phyloP scores from a whole-genome alignment of 2,329 filamentous ascomycete genomes.

The Balansia obtecta region DNA sequence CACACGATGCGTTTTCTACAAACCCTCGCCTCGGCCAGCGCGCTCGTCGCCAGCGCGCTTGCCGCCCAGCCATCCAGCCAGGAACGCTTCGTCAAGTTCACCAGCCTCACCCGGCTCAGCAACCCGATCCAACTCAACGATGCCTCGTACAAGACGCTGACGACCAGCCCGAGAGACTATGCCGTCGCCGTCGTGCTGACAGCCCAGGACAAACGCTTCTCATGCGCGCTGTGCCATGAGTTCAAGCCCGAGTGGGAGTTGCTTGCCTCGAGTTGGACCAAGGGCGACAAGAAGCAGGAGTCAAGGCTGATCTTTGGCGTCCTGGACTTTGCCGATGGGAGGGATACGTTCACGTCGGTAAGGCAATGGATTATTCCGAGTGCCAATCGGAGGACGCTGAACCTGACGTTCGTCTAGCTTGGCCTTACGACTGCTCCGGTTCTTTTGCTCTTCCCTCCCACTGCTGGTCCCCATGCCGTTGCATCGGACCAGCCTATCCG shows the following conservation, averaged over 20 bases:
- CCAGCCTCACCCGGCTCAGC: constrained; percentile 51
- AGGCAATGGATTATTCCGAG: constrained; percentile 11
- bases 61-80: constrained; percentile 50
- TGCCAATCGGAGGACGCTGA: neutral
- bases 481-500: constrained; percentile 55
- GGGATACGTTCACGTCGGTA: constrained; percentile 78
- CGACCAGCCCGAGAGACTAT: constrained; percentile 69
- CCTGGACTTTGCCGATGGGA: constrained; percentile 78
- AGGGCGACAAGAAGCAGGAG: constrained; percentile 64
- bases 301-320: constrained; percentile 68
- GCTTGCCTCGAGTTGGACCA: constrained; percentile 73
- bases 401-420: constrained; percentile 41
- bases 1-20: constrained; percentile 56
- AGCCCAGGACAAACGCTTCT: constrained; percentile 70
- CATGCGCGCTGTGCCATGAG: constrained; percentile 74
- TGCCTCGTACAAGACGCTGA: constrained; percentile 61
- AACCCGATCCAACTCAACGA: constrained; percentile 70
- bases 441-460: constrained; percentile 77
- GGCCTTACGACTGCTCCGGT: constrained; percentile 90
- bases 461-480: constrained; percentile 66
- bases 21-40: constrained; percentile 48
- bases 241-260: constrained; percentile 94
- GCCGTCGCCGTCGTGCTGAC: constrained; percentile 73
- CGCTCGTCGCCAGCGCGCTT: constrained; percentile 47
- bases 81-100: constrained; percentile 61